Evolutionary conservation across 768 basidiomycete species (phyloP).

Genomic region (Pisolithus tinctorius): DNA sequence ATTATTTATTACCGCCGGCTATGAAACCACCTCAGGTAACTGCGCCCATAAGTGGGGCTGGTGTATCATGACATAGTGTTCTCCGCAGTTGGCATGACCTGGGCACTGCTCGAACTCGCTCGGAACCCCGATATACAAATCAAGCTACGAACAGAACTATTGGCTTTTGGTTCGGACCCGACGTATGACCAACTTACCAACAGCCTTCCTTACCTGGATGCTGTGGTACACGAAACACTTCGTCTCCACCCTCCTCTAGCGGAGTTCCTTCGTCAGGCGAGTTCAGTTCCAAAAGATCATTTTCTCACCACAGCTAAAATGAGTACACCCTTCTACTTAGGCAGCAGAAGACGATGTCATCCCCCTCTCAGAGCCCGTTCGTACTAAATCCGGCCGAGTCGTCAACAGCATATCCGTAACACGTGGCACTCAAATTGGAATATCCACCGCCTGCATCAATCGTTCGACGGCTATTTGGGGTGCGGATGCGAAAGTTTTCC

Average conservation of each 20-base stretch:
- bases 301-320: not conserved
- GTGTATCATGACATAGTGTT: not conserved
- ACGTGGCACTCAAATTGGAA: conserved; percentile 40
- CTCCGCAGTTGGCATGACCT: not conserved
- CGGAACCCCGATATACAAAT: conserved; percentile 15
- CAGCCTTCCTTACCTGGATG: conserved; percentile 48
- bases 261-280: conserved; percentile 10
- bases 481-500: conserved; percentile 47
- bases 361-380: conserved; percentile 44
- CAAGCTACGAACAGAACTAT: conserved; percentile 43
- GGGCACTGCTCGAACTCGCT: conserved; percentile 31
- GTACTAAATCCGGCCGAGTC: conserved; percentile 21
- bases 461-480: conserved; percentile 54
- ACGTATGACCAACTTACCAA: conserved; percentile 47
- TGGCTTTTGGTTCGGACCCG: conserved; percentile 38
- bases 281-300: not conserved
- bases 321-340: conserved; percentile 14
- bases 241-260: conserved; percentile 27
- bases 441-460: conserved; percentile 44
- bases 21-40: conserved; percentile 36
- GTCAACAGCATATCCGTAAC: conserved; percentile 36
- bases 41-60: not conserved
- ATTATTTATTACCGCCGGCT: conserved; percentile 32
- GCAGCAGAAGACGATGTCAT: conserved; percentile 50
- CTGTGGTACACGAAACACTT: conserved; percentile 30